Evolutionary conservation across 192 early-diverging fungal genomes (phyloP).

Genomic region (Geosiphon pyriformis): DNA sequence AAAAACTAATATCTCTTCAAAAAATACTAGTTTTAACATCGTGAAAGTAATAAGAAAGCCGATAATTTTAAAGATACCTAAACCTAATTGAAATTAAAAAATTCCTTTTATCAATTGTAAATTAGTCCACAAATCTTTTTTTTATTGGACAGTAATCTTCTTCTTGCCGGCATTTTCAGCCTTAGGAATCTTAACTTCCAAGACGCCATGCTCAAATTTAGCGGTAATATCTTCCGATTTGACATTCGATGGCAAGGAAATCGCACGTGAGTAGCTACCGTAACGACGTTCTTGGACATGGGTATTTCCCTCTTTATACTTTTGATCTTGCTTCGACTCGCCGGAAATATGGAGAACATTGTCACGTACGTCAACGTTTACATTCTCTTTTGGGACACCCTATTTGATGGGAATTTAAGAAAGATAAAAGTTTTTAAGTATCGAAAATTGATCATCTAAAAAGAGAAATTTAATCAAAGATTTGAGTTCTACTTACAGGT

Average conservation of each 20-base stretch:
- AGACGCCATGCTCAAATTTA: conserved; percentile 50
- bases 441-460: neutral
- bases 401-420: neutral
- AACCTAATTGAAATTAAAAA: too few relatives aligned
- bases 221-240: conserved; percentile 44
- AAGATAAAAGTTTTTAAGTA: neutral
- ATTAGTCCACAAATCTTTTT: too few relatives aligned
- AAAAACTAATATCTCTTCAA: too few relatives aligned
- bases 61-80: too few relatives aligned
- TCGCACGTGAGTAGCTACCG: conserved; percentile 42
- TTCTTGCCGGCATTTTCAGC: conserved; percentile 28
- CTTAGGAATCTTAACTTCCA: conserved; percentile 46
- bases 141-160: conserved; percentile 34
- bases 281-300: conserved; percentile 47
- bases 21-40: too few relatives aligned
- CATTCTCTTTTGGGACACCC: conserved; percentile 50
- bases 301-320: conserved; percentile 35
- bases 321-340: conserved; percentile 29
- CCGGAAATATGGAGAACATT: conserved; percentile 43
- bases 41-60: too few relatives aligned
- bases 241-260: conserved; percentile 44
- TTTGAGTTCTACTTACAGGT: conserved; percentile 38
- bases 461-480: too few relatives aligned
- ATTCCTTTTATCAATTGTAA: too few relatives aligned
- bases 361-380: conserved; percentile 45